Conservation (phyloP, 78 protist species). For the slime mould (Dictyostelium discoideum) region DNA sequence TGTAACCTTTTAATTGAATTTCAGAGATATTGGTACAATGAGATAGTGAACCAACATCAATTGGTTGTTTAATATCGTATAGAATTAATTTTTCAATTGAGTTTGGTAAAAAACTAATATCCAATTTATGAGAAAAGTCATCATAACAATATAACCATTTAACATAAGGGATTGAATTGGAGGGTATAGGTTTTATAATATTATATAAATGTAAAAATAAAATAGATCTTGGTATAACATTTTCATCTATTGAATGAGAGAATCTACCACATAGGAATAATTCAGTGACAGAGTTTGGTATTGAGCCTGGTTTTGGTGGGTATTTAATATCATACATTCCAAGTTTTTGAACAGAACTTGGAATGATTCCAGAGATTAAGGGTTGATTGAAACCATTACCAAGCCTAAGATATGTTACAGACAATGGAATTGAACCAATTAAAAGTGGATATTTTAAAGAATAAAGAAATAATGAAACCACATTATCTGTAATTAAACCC, state of each 20-base stretch:
- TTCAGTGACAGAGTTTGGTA: background rate
- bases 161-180: background rate
- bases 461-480: background rate
- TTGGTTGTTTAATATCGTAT: background rate
- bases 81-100: background rate
- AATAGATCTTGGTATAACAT: background rate
- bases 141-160: background rate
- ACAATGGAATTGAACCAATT: constrained; percentile 17
- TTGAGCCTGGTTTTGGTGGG: background rate
- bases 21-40: no score
- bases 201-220: background rate
- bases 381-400: constrained; percentile 11
- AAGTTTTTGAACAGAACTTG: background rate
- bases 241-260: background rate
- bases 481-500: background rate
- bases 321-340: background rate
- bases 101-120: background rate
- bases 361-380: background rate
- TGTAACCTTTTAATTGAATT: background rate
- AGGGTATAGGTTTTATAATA: background rate
- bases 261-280: background rate
- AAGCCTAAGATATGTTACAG: constrained; percentile 13
- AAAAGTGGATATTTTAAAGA: background rate
- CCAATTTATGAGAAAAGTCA: background rate
- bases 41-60: background rate